Conservation (phyloP, 2,329 filamentous ascomycete species). For the Pseudogymnoascus sp. region DNA sequence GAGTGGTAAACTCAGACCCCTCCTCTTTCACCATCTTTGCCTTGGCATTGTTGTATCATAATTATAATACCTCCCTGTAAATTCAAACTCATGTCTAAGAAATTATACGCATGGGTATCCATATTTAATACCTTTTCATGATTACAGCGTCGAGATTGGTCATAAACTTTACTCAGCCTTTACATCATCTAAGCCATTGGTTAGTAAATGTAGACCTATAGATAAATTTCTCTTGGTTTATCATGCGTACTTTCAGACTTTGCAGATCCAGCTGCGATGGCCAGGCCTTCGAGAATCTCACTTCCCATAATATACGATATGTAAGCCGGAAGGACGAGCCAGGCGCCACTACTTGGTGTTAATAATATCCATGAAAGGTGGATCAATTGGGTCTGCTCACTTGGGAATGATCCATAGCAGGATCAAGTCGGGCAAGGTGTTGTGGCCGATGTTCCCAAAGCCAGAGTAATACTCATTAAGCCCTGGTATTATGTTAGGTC, state of each 20-base stretch:
- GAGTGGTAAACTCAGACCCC: neutral
- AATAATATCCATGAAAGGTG: constrained; percentile 11
- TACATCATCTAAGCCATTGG: neutral
- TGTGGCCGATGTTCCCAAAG: constrained; percentile 57
- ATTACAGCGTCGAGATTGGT: neutral
- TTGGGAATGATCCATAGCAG: constrained; percentile 61
- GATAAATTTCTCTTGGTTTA: neutral
- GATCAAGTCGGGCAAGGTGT: constrained; percentile 44
- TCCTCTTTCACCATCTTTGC: neutral
- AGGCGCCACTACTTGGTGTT: constrained; percentile 45
- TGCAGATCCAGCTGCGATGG: constrained; percentile 32
- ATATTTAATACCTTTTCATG: neutral
- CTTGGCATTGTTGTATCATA: neutral
- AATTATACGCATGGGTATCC: neutral
- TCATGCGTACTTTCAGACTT: neutral
- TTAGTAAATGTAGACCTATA: neutral
- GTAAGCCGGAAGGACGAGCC: constrained; percentile 57
- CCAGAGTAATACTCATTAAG: constrained; percentile 54
- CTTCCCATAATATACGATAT: constrained; percentile 52
- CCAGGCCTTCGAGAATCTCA: constrained; percentile 55
- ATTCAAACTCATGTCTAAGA: neutral
- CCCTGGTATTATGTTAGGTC: constrained; percentile 33
- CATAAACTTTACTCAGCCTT: neutral
- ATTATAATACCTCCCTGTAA: neutral
- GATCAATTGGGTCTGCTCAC: constrained; percentile 36